phyloP scores from a whole-genome alignment of 495 filamentous ascomycete species.

The Trichoderma virens region DNA sequence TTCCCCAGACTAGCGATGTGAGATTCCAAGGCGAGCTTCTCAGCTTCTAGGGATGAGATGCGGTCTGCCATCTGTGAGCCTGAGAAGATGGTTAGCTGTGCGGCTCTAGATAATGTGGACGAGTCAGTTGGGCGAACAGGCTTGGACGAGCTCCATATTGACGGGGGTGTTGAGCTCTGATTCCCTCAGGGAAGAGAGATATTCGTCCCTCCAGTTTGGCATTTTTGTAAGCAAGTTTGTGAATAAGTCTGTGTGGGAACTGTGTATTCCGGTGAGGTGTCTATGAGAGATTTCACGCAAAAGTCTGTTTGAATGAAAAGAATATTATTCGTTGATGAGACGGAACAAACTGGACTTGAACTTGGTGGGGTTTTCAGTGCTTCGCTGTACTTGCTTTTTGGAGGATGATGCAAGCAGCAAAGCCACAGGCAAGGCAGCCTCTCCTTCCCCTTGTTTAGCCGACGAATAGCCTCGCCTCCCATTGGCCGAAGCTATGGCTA shows the following conservation, averaged over 20 bases:
- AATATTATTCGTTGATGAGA: too few relatives aligned
- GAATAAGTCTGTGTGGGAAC: background rate
- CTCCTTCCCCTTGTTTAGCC: background rate
- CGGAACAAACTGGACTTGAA: too few relatives aligned
- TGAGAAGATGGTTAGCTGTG: constrained; percentile 26
- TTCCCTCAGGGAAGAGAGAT: constrained; percentile 32
- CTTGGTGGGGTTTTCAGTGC: too few relatives aligned
- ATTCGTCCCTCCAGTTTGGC: constrained; percentile 41
- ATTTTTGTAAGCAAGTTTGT: constrained; percentile 20
- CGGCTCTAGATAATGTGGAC: constrained; percentile 6
- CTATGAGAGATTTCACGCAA: constrained; percentile 28
- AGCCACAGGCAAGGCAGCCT: background rate
- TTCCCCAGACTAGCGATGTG: constrained; percentile 13
- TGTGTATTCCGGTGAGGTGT: background rate
- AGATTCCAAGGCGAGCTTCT: constrained; percentile 32
- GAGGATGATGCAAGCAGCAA: background rate
- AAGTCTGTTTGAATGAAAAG: too few relatives aligned
- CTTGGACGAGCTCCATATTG: constrained; percentile 36
- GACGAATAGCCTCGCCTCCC: background rate
- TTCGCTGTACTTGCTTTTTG: too few relatives aligned
- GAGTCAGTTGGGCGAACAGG: constrained; percentile 28
- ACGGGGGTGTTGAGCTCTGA: constrained; percentile 36
- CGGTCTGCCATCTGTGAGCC: constrained; percentile 66
- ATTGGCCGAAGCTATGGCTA: constrained; percentile 4
- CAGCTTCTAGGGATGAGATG: constrained; percentile 47